Evolutionary conservation across 345 rosid genomes (phyloP).

Genomic region (Aquilaria yunnanensis): DNA sequence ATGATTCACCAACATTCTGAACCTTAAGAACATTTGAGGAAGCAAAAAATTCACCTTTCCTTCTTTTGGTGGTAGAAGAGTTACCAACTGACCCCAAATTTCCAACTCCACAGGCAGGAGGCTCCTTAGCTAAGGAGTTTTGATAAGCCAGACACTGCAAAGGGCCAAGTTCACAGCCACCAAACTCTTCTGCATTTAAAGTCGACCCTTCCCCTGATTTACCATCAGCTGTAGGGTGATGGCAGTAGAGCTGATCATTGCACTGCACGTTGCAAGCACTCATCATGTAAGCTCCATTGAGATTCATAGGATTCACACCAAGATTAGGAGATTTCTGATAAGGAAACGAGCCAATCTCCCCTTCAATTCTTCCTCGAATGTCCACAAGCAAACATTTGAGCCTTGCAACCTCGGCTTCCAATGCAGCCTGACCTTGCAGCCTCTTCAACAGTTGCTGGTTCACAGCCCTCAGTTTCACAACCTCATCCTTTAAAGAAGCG

Average conservation of each 20-base stretch:
- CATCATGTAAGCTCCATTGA: conserved; percentile 51
- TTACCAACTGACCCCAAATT: conserved; percentile 29
- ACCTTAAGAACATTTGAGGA: conserved; percentile 1
- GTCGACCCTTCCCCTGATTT: conserved; percentile 39
- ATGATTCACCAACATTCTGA: too few relatives aligned
- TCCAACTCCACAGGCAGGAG: conserved; percentile 37
- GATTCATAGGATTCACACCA: conserved; percentile 28
- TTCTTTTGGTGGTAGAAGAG: conserved; percentile 45
- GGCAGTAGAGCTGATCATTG: conserved; percentile 64
- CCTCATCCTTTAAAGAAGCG: conserved; percentile 95
- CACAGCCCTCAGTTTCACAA: conserved; percentile 50
- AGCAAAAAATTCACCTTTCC: too few relatives aligned
- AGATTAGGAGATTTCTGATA: conserved; percentile 62
- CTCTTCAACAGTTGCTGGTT: conserved; percentile 86
- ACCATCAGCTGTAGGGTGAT: conserved; percentile 45
- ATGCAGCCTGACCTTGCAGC: conserved; percentile 79
- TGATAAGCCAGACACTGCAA: conserved; percentile 58
- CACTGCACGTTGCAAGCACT: conserved; percentile 82
- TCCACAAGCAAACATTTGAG: conserved; percentile 97
- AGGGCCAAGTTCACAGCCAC: conserved; percentile 65
- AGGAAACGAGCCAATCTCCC: conserved; percentile 95
- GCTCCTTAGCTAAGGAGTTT: conserved; percentile 40
- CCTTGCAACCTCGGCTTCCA: conserved; percentile 88
- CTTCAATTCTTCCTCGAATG: conserved; percentile 91
- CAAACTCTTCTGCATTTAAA: conserved; percentile 39